Evolutionary conservation across 1,284 basidiomycete genomes (phyloP).

Genomic region (Ceratobasidium sp.): DNA sequence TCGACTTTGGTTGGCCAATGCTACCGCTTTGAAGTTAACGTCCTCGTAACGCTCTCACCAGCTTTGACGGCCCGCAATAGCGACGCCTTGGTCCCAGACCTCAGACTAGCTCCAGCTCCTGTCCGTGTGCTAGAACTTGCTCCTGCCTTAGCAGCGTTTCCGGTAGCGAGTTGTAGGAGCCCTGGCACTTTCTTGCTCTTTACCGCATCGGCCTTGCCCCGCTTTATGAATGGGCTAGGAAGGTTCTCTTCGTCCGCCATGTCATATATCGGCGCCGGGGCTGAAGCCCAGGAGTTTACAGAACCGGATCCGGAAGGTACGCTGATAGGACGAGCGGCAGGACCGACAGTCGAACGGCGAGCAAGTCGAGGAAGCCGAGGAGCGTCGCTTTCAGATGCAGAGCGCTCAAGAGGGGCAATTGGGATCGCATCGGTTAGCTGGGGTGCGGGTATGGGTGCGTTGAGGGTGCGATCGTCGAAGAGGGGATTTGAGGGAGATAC

Average conservation of each 20-base stretch:
- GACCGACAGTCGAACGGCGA: slow-evolving; percentile 45
- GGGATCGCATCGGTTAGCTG: slow-evolving; percentile 17
- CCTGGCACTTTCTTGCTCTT: slow-evolving; percentile 32
- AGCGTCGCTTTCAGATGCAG: slow-evolving; percentile 39
- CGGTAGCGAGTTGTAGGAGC: slow-evolving; percentile 28
- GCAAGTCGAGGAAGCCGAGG: slow-evolving; percentile 24
- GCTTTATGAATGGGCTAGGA: slow-evolving; percentile 81
- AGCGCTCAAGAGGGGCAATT: slow-evolving; percentile 56
- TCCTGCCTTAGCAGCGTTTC: slow-evolving; percentile 36
- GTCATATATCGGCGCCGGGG: slow-evolving; percentile 65
- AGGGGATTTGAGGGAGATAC: slow-evolving; percentile 71
- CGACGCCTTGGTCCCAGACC: slow-evolving; percentile 16
- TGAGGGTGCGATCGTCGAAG: slow-evolving; percentile 61
- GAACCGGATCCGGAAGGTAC: slow-evolving; percentile 32
- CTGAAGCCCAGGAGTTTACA: slow-evolving; percentile 40
- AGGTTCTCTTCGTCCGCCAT: slow-evolving; percentile 81
- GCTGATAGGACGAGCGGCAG: slow-evolving; percentile 46
- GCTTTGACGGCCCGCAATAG: slow-evolving; percentile 35
- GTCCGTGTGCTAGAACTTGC: slow-evolving; percentile 3
- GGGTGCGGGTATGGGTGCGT: slow-evolving; percentile 18
- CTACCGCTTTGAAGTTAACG: slow-evolving; percentile 26
- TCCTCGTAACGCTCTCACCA: slow-evolving; percentile 30
- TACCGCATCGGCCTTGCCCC: slow-evolving; percentile 12
- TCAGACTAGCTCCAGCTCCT: neutral
- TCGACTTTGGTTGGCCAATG: too few species aligned